Conservation (phyloP, 768 basidiomycete genomes). For the Russula compacta region DNA sequence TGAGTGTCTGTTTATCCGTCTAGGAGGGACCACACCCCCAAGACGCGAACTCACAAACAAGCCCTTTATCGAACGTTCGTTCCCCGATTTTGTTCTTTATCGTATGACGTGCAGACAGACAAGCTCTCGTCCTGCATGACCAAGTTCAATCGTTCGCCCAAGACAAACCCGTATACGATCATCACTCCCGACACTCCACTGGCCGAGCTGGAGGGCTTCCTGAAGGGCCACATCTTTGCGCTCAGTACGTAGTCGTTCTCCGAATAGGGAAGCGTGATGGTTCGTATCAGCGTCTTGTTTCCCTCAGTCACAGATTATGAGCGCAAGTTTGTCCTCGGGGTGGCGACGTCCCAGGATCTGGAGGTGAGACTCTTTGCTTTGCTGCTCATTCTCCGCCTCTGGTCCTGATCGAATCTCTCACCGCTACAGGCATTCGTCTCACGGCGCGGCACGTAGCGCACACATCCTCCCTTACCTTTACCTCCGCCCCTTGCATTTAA, state of each 20-base stretch:
- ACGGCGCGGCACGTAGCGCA: constrained; percentile 25
- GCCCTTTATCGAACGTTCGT: too few relatives aligned
- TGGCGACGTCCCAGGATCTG: constrained; percentile 71
- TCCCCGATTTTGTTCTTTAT: neutral
- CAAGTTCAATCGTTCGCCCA: constrained; percentile 55
- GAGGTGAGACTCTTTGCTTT: constrained; percentile 28
- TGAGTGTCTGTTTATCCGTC: constrained; percentile 29
- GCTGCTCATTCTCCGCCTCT: neutral
- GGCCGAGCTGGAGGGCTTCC: constrained; percentile 72
- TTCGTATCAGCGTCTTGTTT: neutral
- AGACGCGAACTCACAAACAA: neutral
- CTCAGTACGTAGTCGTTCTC: constrained; percentile 39
- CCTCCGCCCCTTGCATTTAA: too few relatives aligned
- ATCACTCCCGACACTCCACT: constrained; percentile 78
- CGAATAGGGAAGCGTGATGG: neutral
- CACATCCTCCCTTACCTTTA: neutral
- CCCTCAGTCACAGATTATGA: constrained; percentile 67
- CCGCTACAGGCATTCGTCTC: constrained; percentile 28
- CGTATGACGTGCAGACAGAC: constrained; percentile 42
- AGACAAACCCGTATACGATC: constrained; percentile 57
- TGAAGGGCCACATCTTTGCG: constrained; percentile 64
- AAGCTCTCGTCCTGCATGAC: constrained; percentile 63
- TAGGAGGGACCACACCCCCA: neutral
- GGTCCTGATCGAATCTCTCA: constrained; percentile 22
- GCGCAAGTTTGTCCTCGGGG: constrained; percentile 75